A percentile compares a stretch with the other conserved stretches of the same genome.
Evolutionary conservation across 2,329 filamentous ascomycete species (phyloP).

Genomic region (Colletotrichum tamarilloi): DNA sequence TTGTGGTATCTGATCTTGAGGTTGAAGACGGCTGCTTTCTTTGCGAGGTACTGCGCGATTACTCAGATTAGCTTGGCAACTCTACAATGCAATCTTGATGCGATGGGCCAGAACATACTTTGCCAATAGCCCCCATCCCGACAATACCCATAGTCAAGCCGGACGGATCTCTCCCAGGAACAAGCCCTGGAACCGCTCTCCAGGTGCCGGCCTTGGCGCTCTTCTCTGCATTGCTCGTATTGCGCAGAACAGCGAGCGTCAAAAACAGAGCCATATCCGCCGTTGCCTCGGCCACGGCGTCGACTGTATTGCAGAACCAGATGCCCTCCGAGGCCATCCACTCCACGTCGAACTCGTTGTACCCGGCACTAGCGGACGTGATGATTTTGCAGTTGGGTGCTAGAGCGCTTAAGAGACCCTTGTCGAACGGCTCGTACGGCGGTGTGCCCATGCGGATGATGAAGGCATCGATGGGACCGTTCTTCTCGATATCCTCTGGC

Average conservation of each 20-base stretch:
- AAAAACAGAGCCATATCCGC: conserved; percentile 59
- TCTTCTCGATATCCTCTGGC: conserved; percentile 45
- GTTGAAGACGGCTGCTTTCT: conserved; percentile 53
- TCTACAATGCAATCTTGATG: background rate
- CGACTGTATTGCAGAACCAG: conserved; percentile 64
- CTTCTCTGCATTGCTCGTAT: conserved; percentile 53
- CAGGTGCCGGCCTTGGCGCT: conserved; percentile 50
- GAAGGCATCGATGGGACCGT: conserved; percentile 58
- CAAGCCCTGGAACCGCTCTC: conserved; percentile 42
- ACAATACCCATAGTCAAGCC: background rate
- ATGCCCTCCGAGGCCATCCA: conserved; percentile 55
- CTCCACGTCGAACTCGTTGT: conserved; percentile 57
- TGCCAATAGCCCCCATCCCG: background rate
- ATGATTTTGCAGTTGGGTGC: conserved; percentile 59
- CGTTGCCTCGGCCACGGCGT: conserved; percentile 63
- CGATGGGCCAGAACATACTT: background rate
- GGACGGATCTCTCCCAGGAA: conserved; percentile 30
- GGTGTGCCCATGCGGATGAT: conserved; percentile 61
- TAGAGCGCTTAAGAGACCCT: conserved; percentile 44
- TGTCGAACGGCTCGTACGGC: conserved; percentile 61
- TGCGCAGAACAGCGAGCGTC: conserved; percentile 51
- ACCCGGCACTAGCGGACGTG: conserved; percentile 58
- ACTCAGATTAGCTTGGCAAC: background rate
- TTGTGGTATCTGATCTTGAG: conserved; percentile 58
- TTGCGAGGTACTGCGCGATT: conserved; percentile 47